phyloP scores from a whole-genome alignment of 495 filamentous ascomycete genomes.

The Glarea lozoyensis region DNA sequence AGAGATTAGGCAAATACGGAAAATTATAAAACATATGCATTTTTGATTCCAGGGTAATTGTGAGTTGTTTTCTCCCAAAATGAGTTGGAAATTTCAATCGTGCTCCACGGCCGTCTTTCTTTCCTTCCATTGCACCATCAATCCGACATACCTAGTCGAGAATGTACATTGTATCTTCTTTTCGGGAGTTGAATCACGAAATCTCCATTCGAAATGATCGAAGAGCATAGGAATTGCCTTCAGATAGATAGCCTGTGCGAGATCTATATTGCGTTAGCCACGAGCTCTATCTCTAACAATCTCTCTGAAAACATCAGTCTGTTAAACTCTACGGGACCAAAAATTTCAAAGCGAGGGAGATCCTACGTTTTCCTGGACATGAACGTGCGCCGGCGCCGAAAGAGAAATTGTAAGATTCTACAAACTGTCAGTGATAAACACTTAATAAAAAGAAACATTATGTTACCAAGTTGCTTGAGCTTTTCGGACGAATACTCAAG shows the following conservation, averaged over 20 bases:
- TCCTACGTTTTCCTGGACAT: conserved; percentile 3
- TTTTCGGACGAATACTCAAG: conserved; percentile 28
- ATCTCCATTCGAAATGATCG: conserved; percentile 9
- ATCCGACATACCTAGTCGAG: not conserved
- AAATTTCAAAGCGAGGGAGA: not conserved
- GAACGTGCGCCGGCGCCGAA: conserved; percentile 1
- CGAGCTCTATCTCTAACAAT: not conserved
- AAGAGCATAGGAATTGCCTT: conserved; percentile 12
- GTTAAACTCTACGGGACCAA: not conserved
- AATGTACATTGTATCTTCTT: conserved; percentile 4
- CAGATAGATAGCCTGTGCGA: conserved; percentile 8
- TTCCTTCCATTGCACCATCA: conserved; percentile 7
- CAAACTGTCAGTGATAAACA: not conserved
- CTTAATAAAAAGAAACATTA: not conserved
- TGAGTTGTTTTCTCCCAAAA: too few relatives aligned
- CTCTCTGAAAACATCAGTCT: not conserved
- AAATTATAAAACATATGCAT: too few relatives aligned
- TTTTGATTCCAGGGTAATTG: too few relatives aligned
- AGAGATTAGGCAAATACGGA: too few relatives aligned
- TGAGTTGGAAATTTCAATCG: too few relatives aligned
- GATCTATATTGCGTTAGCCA: conserved; percentile 3
- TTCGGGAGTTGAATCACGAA: conserved; percentile 1
- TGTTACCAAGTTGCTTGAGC: conserved; percentile 4
- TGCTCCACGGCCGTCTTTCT: too few relatives aligned
- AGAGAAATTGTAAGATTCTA: not conserved